Conservation (phyloP, 768 basidiomycete species). For the Mycena vitilis region DNA sequence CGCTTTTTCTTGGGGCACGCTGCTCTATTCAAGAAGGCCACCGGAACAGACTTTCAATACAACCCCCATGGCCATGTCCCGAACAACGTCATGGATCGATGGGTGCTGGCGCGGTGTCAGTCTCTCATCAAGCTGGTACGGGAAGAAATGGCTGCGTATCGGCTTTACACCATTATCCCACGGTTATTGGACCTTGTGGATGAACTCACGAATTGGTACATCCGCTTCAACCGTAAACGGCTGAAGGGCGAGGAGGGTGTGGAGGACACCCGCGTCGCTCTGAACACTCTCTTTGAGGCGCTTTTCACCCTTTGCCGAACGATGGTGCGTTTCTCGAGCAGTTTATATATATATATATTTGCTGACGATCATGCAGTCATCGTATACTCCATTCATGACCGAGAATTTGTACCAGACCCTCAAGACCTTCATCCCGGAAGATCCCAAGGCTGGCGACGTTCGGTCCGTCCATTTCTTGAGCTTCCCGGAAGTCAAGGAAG, state of each 20-base stretch:
- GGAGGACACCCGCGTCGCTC: slow-evolving; percentile 86
- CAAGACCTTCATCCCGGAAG: slow-evolving; percentile 84
- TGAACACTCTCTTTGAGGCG: slow-evolving; percentile 97
- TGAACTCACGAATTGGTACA: slow-evolving; percentile 99
- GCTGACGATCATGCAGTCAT: slow-evolving; percentile 68
- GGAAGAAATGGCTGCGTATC: slow-evolving; percentile 96
- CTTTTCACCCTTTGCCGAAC: slow-evolving; percentile 94
- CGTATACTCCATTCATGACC: slow-evolving; percentile 97
- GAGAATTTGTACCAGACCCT: slow-evolving; percentile 96
- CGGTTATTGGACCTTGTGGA: slow-evolving; percentile 91
- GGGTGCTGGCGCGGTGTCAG: slow-evolving; percentile 99
- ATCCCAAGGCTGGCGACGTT: slow-evolving; percentile 76
- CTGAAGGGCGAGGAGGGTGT: slow-evolving; percentile 95
- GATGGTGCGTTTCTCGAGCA: slow-evolving; percentile 69
- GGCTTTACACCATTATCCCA: slow-evolving; percentile 98
- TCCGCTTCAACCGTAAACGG: slow-evolving; percentile 96
- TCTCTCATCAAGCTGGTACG: slow-evolving; percentile 92
- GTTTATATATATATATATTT: too few relatives aligned
- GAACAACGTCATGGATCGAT: slow-evolving; percentile 97
- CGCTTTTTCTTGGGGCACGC: slow-evolving; percentile 99
- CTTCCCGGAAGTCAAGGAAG: slow-evolving; percentile 93
- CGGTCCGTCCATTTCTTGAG: slow-evolving; percentile 95
- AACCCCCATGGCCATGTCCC: slow-evolving; percentile 87
- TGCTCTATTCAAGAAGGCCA: slow-evolving; percentile 84
- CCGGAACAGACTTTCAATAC: slow-evolving; percentile 84